Conservation (phyloP, 352 stramenopile species). For the Globisporangium megalacanthum region DNA sequence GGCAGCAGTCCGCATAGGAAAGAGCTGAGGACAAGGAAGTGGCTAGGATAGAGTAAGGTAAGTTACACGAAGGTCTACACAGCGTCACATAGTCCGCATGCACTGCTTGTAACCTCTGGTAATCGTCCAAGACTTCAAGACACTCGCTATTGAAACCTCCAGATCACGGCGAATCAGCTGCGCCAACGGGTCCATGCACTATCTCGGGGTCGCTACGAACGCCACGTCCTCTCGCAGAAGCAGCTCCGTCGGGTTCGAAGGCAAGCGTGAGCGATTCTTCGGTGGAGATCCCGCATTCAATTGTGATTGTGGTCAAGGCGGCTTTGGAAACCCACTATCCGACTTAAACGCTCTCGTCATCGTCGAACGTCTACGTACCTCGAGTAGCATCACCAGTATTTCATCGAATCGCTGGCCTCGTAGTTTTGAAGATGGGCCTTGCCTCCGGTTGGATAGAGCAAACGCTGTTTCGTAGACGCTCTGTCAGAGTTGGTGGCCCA, state of each 20-base stretch:
- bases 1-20: not conserved
- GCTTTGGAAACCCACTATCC: not conserved
- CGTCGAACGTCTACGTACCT: not conserved
- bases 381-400: conserved; percentile 4
- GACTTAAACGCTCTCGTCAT: not conserved
- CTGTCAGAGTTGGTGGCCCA: conserved; percentile 2
- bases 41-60: not conserved
- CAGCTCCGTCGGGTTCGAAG: conserved; percentile 7
- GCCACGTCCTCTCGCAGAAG: not conserved
- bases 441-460: not conserved
- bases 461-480: not conserved
- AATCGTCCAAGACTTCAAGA: conserved; percentile 13
- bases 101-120: conserved; percentile 21
- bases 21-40: too few relatives aligned
- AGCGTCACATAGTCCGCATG: not conserved
- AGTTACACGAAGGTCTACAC: not conserved
- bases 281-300: not conserved
- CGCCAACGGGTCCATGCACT: conserved; percentile 23
- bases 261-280: conserved; percentile 5
- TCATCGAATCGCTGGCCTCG: not conserved
- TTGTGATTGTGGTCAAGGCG: not conserved
- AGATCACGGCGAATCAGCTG: conserved; percentile 22
- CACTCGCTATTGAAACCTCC: conserved; percentile 14
- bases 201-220: not conserved
- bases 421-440: not conserved